phyloP scores from a whole-genome alignment of 192 early-diverging fungal species.

The Coemansia sp. region DNA sequence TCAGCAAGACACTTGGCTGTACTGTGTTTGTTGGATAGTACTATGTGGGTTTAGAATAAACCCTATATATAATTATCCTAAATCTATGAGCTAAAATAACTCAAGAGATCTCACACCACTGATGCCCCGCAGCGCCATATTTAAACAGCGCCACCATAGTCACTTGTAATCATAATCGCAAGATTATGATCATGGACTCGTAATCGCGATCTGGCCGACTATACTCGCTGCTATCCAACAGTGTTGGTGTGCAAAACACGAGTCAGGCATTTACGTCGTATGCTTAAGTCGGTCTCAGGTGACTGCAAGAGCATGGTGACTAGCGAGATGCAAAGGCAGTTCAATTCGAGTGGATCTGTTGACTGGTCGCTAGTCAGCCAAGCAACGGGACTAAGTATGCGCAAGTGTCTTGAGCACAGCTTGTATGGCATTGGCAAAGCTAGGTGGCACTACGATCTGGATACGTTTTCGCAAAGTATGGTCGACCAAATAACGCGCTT shows the following conservation, averaged over 20 bases:
- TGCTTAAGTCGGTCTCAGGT: not conserved
- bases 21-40: no score
- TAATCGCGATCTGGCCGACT: no score
- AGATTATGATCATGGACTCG: no score
- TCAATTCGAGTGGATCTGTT: not conserved
- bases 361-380: not conserved
- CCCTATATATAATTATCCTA: no score
- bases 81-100: no score
- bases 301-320: not conserved
- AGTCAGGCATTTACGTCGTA: not conserved
- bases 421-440: not conserved
- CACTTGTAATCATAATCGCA: no score
- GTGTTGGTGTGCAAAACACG: not conserved
- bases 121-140: no score
- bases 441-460: conserved; percentile 9
- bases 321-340: not conserved
- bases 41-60: no score
- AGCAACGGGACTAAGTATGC: not conserved
- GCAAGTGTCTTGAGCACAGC: conserved; percentile 10
- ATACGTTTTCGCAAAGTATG: conserved; percentile 3
- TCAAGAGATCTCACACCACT: no score
- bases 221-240: no score
- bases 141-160: no score
- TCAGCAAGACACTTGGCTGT: not conserved
- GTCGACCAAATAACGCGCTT: conserved; percentile 7